These are phyloP conservation scores for Rhizophagus clarus DNA, from an alignment of 192 early-diverging fungal genomes.

Conservation along the genomic window DNA sequence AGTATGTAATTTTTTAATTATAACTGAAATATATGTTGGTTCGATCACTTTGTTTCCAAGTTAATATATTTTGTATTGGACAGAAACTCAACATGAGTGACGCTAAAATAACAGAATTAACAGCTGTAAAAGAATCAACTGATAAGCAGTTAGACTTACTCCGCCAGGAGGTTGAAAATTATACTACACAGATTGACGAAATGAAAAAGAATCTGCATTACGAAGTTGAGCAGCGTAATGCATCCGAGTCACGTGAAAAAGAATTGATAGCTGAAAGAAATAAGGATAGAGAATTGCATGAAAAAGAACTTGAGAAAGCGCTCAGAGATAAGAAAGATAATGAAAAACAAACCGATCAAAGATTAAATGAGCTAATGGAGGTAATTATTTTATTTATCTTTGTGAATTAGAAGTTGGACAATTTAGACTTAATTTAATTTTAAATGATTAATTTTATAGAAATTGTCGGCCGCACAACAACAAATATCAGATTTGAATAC, in stretches of 20 bases:
- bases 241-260: constrained; percentile 1
- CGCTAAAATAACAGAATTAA: background rate
- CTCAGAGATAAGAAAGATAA: constrained; percentile 29
- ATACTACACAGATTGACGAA: constrained; percentile 1
- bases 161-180: constrained; percentile 23
- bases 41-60: background rate
- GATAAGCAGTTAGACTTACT: background rate
- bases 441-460: constrained; percentile 19
- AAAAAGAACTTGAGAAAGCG: constrained; percentile 31
- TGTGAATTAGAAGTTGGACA: background rate
- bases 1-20: constrained; percentile 24
- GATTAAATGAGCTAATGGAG: constrained; percentile 40
- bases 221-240: constrained; percentile 15
- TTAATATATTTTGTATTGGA: background rate
- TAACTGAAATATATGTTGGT: background rate
- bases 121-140: background rate
- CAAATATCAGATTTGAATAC: constrained; percentile 38
- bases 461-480: constrained; percentile 35
- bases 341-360: constrained; percentile 32
- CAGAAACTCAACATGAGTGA: constrained; percentile 11
- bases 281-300: constrained; percentile 23
- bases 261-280: constrained; percentile 3
- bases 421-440: background rate
- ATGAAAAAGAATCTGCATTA: background rate
- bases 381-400: constrained; percentile 17